Evolutionary conservation across 1,284 basidiomycete genomes (phyloP).

Genomic region (Melampsora americana): DNA sequence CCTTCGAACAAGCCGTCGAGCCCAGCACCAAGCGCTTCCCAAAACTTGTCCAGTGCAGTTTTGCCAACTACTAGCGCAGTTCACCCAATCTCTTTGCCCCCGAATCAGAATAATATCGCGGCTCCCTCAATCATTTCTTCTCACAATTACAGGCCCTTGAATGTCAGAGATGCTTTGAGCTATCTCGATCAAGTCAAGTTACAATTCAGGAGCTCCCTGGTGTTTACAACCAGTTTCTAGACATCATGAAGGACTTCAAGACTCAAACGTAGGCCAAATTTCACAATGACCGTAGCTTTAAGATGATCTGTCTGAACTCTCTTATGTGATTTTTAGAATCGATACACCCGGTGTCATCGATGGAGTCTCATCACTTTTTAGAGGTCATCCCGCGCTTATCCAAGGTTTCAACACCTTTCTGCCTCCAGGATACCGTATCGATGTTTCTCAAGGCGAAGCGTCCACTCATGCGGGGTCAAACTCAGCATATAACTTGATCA

Average conservation of each 20-base stretch:
- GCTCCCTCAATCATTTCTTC: not conserved
- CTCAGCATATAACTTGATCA: constrained; percentile 51
- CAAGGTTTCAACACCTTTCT: constrained; percentile 99
- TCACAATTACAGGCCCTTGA: constrained; percentile 50
- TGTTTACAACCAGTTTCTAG: constrained; percentile 75
- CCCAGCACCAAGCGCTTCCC: not conserved
- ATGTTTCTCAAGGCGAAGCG: constrained; percentile 68
- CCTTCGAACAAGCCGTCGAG: not conserved
- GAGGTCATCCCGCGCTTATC: constrained; percentile 87
- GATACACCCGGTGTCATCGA: constrained; percentile 98
- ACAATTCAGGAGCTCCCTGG: constrained; percentile 38
- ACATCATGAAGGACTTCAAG: constrained; percentile 99
- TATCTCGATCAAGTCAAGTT: constrained; percentile 93
- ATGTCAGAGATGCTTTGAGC: constrained; percentile 80
- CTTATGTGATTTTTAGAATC: constrained; percentile 63
- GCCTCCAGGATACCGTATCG: constrained; percentile 92
- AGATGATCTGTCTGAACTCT: constrained; percentile 4
- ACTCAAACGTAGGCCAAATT: constrained; percentile 72
- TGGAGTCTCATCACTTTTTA: constrained; percentile 90
- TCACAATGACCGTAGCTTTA: constrained; percentile 16
- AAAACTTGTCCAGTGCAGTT: not conserved
- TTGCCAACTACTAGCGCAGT: not conserved
- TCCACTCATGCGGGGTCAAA: constrained; percentile 55
- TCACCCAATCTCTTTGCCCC: not conserved
- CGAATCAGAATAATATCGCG: not conserved